These are phyloP conservation scores for Mycena metata DNA, from an alignment of 768 basidiomycete species.

Conservation along the genomic window DNA sequence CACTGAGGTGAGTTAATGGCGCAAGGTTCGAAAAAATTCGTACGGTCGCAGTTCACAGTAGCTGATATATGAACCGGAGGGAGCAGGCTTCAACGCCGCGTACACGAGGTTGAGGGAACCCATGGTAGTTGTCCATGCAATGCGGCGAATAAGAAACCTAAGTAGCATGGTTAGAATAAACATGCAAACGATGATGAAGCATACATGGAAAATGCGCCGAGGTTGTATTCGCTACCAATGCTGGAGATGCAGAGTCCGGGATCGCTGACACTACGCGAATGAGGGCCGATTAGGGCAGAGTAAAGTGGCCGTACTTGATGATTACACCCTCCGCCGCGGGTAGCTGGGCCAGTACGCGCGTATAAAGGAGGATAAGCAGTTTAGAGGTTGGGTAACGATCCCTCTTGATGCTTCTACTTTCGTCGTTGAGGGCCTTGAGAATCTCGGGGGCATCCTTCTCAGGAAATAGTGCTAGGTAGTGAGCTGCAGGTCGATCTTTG, in stretches of 20 bases:
- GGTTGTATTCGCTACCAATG: background rate
- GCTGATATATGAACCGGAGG: conserved; percentile 20
- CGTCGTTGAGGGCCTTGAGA: conserved; percentile 11
- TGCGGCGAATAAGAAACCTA: background rate
- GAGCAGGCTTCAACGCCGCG: conserved; percentile 13
- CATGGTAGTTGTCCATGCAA: conserved; percentile 20
- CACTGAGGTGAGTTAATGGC: background rate
- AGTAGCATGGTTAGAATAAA: too few relatives aligned
- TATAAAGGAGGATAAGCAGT: conserved; percentile 7
- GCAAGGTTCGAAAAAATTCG: background rate
- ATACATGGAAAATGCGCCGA: background rate
- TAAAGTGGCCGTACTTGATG: conserved; percentile 16
- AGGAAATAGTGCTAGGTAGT: conserved; percentile 12
- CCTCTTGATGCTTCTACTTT: background rate
- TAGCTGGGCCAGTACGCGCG: conserved; percentile 15
- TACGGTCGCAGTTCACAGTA: conserved; percentile 20
- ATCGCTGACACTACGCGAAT: conserved; percentile 5
- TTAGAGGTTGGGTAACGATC: conserved; percentile 26
- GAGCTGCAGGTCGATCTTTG: background rate
- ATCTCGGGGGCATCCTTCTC: conserved; percentile 1
- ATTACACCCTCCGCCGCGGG: conserved; percentile 16
- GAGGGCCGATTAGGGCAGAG: background rate
- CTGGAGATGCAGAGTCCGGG: conserved; percentile 25
- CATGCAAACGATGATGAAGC: background rate
- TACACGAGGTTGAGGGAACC: conserved; percentile 25